Base-by-base conservation (phyloP, 306 rosid species). In the Glycine soja region DNA sequence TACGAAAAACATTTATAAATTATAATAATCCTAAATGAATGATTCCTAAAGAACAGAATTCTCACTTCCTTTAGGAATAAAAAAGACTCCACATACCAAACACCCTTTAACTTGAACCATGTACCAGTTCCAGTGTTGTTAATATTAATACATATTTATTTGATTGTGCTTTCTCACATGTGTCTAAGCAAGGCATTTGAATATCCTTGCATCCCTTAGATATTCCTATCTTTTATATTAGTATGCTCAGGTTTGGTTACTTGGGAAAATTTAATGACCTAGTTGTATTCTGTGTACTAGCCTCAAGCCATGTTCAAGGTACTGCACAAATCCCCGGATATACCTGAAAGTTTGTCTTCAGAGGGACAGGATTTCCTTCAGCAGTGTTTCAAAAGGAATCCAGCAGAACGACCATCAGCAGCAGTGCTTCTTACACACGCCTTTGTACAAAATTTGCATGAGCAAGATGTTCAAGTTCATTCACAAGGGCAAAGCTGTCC, bases 271-370 rank as follows among this genome's bases (percentile, higher is more conserved):
- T 73, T 69, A 68, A 53, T 71, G 50, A 52, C 69, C 64, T 76
- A 24, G 75, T 56, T 88, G 46, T 58, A 36, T 82, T 82, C 15
- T 72, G 75, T 80, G 24, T 74, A 53, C 73, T 85, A 96, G 99
- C 97, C 94, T 83, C 96, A 92, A 87, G 99, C 96, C 82, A 96
- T 93, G 98, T 96, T 96, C 94, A 96, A 93, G 89, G 94, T 88
- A 45, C 83, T 96, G 88, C 88, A 93, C 83, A 89, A 56, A 74
- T 79, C 89, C 67, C 99, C 99, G 13, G 62, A 90, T 43, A 88
- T 93, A 81, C 99, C 99, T 4, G 92, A 90, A 69, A 85, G 71
- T 19, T 79, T 96, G 80, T 96, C 98, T 48, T 54, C 90, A 32
- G 93, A 90, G 19, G 98, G 97, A 79, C 92, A 86, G 74, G 97